Percentiles rank a stretch among this genome's conserved stretches.
phyloP scores from a whole-genome alignment of 129 eudicot genomes.

The Tagetes erecta region DNA sequence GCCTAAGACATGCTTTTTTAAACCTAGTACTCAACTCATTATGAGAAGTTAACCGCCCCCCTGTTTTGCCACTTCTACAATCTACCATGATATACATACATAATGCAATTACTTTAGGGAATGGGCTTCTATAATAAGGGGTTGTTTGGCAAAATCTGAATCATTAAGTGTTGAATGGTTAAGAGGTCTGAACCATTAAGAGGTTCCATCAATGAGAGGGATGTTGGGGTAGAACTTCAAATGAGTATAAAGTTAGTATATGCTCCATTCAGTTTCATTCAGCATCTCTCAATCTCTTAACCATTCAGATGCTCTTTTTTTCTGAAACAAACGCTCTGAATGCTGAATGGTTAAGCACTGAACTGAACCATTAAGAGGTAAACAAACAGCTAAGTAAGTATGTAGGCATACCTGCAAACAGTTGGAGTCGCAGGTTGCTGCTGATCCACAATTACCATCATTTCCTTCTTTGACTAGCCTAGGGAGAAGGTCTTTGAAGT shows the following conservation, averaged over 20 bases:
- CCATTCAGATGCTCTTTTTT: too few relatives aligned
- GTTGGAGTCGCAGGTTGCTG: conserved; percentile 78
- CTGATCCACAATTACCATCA: conserved; percentile 89
- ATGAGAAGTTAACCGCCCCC: not conserved
- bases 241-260: too few relatives aligned
- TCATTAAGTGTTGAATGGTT: too few relatives aligned
- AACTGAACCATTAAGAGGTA: too few relatives aligned
- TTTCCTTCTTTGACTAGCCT: conserved; percentile 81
- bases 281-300: too few relatives aligned
- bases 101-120: not conserved
- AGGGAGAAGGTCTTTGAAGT: conserved; percentile 82
- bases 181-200: too few relatives aligned
- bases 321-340: too few relatives aligned
- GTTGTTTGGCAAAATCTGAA: too few relatives aligned
- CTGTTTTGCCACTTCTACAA: not conserved
- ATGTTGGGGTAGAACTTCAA: too few relatives aligned
- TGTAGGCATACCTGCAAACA: conserved; percentile 76
- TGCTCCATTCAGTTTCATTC: too few relatives aligned
- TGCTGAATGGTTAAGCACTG: too few relatives aligned
- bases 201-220: too few relatives aligned
- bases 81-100: not conserved
- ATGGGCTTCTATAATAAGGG: conserved; percentile 3
- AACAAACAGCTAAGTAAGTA: not conserved
- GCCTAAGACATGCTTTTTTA: not conserved
- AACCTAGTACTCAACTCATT: not conserved